phyloP scores from a whole-genome alignment of 345 rosid species.

The Atalantia buxifolia region DNA sequence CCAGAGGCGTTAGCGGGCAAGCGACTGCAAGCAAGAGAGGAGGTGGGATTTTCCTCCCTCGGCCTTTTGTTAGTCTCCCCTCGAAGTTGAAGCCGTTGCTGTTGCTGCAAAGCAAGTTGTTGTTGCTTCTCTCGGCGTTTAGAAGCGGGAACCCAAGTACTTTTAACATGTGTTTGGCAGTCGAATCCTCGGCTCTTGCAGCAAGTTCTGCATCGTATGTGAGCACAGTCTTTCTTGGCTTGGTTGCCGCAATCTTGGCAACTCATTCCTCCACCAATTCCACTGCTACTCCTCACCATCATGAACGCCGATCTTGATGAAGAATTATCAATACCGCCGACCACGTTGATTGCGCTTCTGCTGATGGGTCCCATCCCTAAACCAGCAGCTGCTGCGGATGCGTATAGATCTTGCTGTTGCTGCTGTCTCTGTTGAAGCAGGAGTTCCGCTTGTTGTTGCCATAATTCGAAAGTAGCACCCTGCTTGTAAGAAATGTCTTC shows the following conservation, averaged over 20 bases:
- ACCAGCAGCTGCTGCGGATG: conserved; percentile 50
- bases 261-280: conserved; percentile 37
- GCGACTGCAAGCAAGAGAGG: conserved; percentile 52
- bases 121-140: conserved; percentile 76
- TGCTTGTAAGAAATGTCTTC: conserved; percentile 43
- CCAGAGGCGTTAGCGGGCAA: conserved; percentile 47
- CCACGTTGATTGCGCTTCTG: conserved; percentile 37
- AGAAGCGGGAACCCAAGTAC: conserved; percentile 92
- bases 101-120: conserved; percentile 27
- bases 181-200: conserved; percentile 86
- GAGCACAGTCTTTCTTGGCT: conserved; percentile 79
- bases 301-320: conserved; percentile 48
- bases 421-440: conserved; percentile 40
- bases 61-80: conserved; percentile 43
- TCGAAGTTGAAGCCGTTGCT: conserved; percentile 15
- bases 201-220: conserved; percentile 81
- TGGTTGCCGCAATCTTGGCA: conserved; percentile 94
- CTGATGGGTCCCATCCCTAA: conserved; percentile 47
- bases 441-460: conserved; percentile 44
- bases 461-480: conserved; percentile 38
- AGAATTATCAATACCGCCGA: conserved; percentile 36
- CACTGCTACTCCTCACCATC: conserved; percentile 39
- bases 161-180: conserved; percentile 73
- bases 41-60: conserved; percentile 52
- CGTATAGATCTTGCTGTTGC: conserved; percentile 62